A percentile compares a stretch with the other conserved stretches of the same genome.
phyloP scores from a whole-genome alignment of 2,329 filamentous ascomycete genomes.

The Acrocalymma vagum region DNA sequence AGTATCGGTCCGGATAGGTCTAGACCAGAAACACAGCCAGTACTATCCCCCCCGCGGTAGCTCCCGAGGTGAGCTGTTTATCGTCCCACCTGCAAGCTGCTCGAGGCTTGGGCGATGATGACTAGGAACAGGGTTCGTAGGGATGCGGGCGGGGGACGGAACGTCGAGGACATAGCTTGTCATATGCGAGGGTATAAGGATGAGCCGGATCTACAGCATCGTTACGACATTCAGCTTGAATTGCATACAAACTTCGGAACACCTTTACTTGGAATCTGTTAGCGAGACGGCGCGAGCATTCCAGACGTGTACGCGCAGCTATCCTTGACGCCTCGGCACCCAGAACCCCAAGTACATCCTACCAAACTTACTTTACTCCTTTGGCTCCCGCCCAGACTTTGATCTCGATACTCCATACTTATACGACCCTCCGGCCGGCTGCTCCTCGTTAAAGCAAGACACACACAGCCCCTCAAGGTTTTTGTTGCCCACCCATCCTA shows the following conservation, averaged over 20 bases:
- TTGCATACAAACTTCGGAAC: conserved; percentile 28
- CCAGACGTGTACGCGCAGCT: conserved; percentile 18
- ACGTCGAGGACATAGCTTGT: conserved; percentile 11
- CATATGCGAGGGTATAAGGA: conserved; percentile 14
- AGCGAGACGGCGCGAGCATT: conserved; percentile 28
- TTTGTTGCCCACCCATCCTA: conserved; percentile 1
- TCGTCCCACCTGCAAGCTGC: conserved; percentile 29
- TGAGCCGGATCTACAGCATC: conserved; percentile 23
- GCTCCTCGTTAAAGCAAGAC: conserved; percentile 13
- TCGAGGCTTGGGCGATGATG: conserved; percentile 7
- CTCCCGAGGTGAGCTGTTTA: conserved; percentile 32
- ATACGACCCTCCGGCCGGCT: conserved; percentile 23
- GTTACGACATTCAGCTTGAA: conserved; percentile 28
- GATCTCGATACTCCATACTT: conserved; percentile 34
- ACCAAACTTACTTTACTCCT: conserved; percentile 16
- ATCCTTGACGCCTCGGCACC: conserved; percentile 21
- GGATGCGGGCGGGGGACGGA: conserved; percentile 24
- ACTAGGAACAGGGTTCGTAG: conserved; percentile 13
- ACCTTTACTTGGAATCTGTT: conserved; percentile 25
- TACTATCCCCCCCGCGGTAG: conserved; percentile 23
- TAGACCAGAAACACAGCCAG: conserved; percentile 19
- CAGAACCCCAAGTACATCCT: conserved; percentile 19
- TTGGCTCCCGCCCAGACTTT: conserved; percentile 13
- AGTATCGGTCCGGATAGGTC: conserved; percentile 10
- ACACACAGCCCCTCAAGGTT: conserved; percentile 7